Percentiles rank a stretch among this genome's conserved stretches.
Evolutionary conservation across 495 filamentous ascomycete species (phyloP).

Genomic region (Melanomma pulvis-pyrius): DNA sequence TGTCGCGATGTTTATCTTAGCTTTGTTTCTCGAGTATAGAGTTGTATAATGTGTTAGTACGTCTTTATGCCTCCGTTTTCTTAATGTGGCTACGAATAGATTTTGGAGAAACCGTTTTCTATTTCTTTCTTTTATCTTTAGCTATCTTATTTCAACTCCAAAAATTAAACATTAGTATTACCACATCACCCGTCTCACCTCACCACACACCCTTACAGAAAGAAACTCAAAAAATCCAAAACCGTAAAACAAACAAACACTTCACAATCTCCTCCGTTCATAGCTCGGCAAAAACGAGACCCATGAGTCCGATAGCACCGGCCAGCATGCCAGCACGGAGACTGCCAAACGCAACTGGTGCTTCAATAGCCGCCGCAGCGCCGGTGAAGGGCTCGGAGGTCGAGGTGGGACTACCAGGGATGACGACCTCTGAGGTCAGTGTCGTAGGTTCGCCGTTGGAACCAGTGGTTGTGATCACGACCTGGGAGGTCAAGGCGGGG

Average conservation of each 20-base stretch:
- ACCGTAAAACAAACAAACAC: constrained; percentile 5
- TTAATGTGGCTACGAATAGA: too few species aligned
- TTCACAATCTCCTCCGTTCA: constrained; percentile 1
- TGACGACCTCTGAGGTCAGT: constrained; percentile 1
- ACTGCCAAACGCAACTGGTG: constrained; percentile 7
- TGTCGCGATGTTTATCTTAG: too few species aligned
- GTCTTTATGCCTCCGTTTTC: too few species aligned
- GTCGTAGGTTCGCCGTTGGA: constrained; percentile 20
- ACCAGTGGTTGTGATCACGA: constrained; percentile 22
- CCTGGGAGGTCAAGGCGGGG: too few species aligned
- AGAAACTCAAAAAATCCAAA: constrained; percentile 1
- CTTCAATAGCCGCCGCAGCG: constrained; percentile 16
- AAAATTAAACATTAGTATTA: background rate
- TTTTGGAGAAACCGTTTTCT: too few species aligned
- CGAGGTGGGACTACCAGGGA: background rate
- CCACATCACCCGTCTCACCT: background rate
- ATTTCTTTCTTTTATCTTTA: too few species aligned
- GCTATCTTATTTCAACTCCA: background rate
- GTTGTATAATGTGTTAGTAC: too few species aligned
- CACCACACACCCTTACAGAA: background rate
- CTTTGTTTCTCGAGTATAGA: too few species aligned
- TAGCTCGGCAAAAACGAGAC: constrained; percentile 29
- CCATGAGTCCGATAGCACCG: constrained; percentile 26
- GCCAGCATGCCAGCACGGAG: constrained; percentile 3
- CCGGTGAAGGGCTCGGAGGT: constrained; percentile 20